These are phyloP conservation scores for Penicillium argentinense DNA, from an alignment of 495 filamentous ascomycete species.

Conservation along the genomic window DNA sequence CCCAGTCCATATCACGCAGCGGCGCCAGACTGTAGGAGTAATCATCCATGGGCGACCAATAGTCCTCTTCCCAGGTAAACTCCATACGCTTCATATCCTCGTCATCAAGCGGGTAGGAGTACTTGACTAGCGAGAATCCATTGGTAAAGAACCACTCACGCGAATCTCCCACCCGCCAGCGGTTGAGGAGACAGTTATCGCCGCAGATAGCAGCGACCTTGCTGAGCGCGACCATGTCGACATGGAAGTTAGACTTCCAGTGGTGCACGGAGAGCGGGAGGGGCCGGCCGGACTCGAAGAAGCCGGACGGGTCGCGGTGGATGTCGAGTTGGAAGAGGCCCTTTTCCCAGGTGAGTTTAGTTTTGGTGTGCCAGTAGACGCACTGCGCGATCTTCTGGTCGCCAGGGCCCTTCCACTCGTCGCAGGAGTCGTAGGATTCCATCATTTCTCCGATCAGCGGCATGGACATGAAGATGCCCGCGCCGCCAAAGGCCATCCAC, in stretches of 20 bases:
- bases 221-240: slow-evolving; percentile 32
- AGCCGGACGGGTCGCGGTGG: slow-evolving; percentile 33
- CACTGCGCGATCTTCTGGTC: slow-evolving; percentile 39
- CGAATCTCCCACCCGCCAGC: slow-evolving; percentile 43
- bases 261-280: slow-evolving; percentile 47
- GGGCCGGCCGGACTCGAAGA: slow-evolving; percentile 43
- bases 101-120: slow-evolving; percentile 12
- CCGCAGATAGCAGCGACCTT: slow-evolving; percentile 38
- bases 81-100: slow-evolving; percentile 1
- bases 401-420: slow-evolving; percentile 17
- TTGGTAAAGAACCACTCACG: slow-evolving; percentile 42
- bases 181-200: slow-evolving; percentile 46
- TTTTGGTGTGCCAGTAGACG: slow-evolving; percentile 35
- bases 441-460: slow-evolving; percentile 33
- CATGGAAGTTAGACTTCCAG: slow-evolving; percentile 39
- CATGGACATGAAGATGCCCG: slow-evolving; percentile 44
- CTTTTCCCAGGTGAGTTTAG: slow-evolving; percentile 37
- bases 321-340: slow-evolving; percentile 43
- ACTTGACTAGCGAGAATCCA: slow-evolving; percentile 39
- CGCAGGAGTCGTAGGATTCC: slow-evolving; percentile 19
- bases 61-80: background rate
- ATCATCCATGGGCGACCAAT: background rate
- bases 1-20: background rate
- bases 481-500: slow-evolving; percentile 49
- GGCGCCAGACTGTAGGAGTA: background rate